Evolutionary conservation across 192 early-diverging fungal genomes (phyloP), one percentile per base, ranked within the genome.

Genomic region (Coemansia sp.): DNA sequence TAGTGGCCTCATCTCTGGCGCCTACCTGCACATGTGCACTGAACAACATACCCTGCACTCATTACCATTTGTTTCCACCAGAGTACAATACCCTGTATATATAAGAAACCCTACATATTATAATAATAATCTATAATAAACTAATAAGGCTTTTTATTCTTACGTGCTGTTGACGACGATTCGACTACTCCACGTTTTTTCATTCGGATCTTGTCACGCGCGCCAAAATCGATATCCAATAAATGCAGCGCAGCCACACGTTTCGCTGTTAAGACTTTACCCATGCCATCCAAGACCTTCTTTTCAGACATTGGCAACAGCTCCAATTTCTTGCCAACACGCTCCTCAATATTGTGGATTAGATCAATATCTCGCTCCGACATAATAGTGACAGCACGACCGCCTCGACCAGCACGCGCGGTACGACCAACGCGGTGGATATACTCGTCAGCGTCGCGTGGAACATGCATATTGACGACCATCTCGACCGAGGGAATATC

Each of bases 401-500:
- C 98, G 29, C 91, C 94, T 34, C 93, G 74, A 11, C 98, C 96
- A 1, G 98, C 98, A 83, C 98, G 88, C 15, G 98, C 98, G 6
- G 98, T 98, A 82, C 98, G 92, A 56, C 98, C 98, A 5, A 99
- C 95, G 34, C 98, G 86, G 75, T 99, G 98, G 62, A 99, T 93
- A 64, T 99, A 99, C 73, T 97, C 96, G 43, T 95, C 93, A 7
- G 97, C 91, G 75, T 96, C 93, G 6, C 92, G 87, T 9, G 98
- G 97, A 20, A 99, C 87, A 71, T 99, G 94, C 80, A 92, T 96
- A 66, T 99, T 99, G 50, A 98, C 69, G 12, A 99, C 98, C 59
- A 92, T 69, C 49, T 94, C 85, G 3, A 99, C 98, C 0, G 90
- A 87, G 9, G 95, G 95, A 61, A 99, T 99, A 85, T 99, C 98